Evolutionary conservation across 176 grass and related monocot species (phyloP).

Genomic region (Panicum miliaceum): DNA sequence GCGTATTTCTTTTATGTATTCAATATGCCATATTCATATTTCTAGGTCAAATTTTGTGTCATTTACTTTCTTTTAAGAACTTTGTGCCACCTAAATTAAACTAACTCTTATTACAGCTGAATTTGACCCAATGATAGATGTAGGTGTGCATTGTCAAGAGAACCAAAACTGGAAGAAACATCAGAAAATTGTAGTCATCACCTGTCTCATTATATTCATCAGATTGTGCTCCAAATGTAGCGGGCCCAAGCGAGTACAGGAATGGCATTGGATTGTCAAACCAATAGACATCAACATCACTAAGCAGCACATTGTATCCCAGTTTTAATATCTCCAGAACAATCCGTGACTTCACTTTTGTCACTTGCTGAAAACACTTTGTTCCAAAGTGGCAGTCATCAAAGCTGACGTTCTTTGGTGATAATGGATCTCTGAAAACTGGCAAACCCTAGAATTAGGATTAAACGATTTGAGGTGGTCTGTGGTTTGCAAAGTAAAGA

Average conservation of each 20-base stretch:
- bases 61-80: background rate
- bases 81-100: background rate
- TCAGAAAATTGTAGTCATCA: background rate
- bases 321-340: slow-evolving; percentile 81
- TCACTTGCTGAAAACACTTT: slow-evolving; percentile 84
- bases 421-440: slow-evolving; percentile 65
- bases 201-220: slow-evolving; percentile 90
- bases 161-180: background rate
- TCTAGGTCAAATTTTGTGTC: background rate
- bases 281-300: slow-evolving; percentile 94
- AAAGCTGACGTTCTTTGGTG: slow-evolving; percentile 73
- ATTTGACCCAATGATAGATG: background rate
- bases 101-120: background rate
- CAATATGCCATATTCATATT: background rate
- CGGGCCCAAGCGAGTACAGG: slow-evolving; percentile 69
- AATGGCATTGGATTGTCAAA: slow-evolving; percentile 73
- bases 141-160: background rate
- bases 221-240: slow-evolving; percentile 71
- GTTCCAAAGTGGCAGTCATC: slow-evolving; percentile 91
- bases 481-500: background rate
- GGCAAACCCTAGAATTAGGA: slow-evolving; percentile 74
- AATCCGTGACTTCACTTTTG: slow-evolving; percentile 87
- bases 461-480: background rate
- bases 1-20: background rate
- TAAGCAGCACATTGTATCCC: slow-evolving; percentile 86